Conservation (phyloP, 768 basidiomycete genomes). For the Kondoa subrosea region DNA sequence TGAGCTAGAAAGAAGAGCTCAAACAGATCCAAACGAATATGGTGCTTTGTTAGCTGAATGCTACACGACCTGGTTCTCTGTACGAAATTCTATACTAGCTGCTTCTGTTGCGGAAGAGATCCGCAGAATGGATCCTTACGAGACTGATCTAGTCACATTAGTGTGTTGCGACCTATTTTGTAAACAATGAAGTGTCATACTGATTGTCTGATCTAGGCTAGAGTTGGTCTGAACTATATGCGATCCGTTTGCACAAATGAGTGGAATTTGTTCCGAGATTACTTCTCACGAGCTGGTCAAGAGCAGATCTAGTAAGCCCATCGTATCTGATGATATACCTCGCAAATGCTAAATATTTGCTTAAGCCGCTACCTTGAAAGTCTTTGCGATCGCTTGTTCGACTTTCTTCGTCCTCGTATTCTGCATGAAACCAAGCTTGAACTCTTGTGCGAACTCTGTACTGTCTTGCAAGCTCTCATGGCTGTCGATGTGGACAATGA, state of each 20-base stretch:
- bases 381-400: constrained; percentile 84
- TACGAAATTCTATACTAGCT: constrained; percentile 54
- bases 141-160: constrained; percentile 72
- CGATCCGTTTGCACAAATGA: constrained; percentile 83
- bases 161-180: constrained; percentile 34
- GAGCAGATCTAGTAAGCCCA: constrained; percentile 51
- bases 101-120: constrained; percentile 66
- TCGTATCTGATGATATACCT: neutral
- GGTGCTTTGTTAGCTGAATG: constrained; percentile 68
- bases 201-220: constrained; percentile 47
- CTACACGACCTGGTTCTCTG: constrained; percentile 61
- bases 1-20: constrained; percentile 67
- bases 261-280: constrained; percentile 63
- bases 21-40: constrained; percentile 65
- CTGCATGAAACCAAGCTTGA: constrained; percentile 78
- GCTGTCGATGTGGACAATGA: constrained; percentile 39
- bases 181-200: neutral
- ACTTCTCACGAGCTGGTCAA: constrained; percentile 66
- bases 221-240: constrained; percentile 77
- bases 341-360: neutral
- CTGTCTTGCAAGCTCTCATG: constrained; percentile 88
- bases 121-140: constrained; percentile 55
- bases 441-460: constrained; percentile 84
- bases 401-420: constrained; percentile 86
- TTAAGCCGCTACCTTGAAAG: constrained; percentile 70